Base-by-base conservation (phyloP, 352 stramenopile species). In the Phytophthora idaei region DNA sequence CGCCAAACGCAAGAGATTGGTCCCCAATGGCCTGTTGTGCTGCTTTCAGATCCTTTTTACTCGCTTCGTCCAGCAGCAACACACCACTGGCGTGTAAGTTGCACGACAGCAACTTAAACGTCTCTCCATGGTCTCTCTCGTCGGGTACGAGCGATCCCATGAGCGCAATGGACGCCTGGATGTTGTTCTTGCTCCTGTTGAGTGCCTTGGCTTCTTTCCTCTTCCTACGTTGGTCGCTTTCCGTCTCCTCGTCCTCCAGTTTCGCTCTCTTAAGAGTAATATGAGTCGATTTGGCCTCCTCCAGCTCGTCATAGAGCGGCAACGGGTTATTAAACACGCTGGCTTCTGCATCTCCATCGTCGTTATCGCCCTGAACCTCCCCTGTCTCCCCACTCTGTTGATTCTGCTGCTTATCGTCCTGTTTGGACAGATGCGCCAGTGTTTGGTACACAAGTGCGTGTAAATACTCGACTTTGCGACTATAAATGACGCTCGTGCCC, bases 391-490 rank as follows among this genome's bases (percentile, higher is more conserved):
- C 52, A 17, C n/a, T 71, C 10, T 52, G 45, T 15, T 60, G 47
- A 34, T 12, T 60, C 28, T 76, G 53, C 21, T 67, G 53, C n/a
- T 50, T 51, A n/a, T 76, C 58, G 51, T 87, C 69, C 28, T 90
- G 73, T 37, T 90, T 81, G 31, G 77, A 83, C 37, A 93, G 66
- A 50, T 97, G 89, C 46, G 94, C 78, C 17, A 98, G 73, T 39
- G 91, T 92, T 59, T 97, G 89, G 72, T 96, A 97, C 51, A 98
- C 93, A 1, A 98, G 78, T 36, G 87, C 82, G 73, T 98, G 94
- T 3, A 98, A 74, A 64, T 98, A 98, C 74, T 98, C 93, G 37
- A 98, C 94, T 71, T 98, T 98, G 65, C 93, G 89, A 61, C 90
- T 96, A 82, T 98, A 98, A 50, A 98, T 94, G 81, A 97, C 78